Conservation (phyloP, 1,139 yeast genomes). For the Candida albicans region DNA sequence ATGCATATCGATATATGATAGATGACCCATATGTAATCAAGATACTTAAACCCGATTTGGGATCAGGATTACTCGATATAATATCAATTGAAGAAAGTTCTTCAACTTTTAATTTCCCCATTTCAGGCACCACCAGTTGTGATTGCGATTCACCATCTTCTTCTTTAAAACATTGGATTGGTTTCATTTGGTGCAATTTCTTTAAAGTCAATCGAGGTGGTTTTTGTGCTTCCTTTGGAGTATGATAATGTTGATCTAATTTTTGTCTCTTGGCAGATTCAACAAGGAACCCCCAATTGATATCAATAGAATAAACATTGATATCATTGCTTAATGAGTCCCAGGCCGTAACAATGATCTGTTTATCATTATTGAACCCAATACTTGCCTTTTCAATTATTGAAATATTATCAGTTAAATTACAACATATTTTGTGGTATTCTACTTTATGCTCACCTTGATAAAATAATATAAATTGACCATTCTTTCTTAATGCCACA, state of each 20-base stretch:
- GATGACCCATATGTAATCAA: constrained; percentile 30
- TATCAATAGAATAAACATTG: constrained; percentile 44
- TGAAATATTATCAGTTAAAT: constrained; percentile 23
- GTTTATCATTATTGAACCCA: constrained; percentile 56
- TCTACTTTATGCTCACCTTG: constrained; percentile 66
- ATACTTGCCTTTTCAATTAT: constrained; percentile 52
- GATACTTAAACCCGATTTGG: constrained; percentile 37
- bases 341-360: constrained; percentile 49
- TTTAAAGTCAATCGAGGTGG: constrained; percentile 25
- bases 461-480: constrained; percentile 56
- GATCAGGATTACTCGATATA: constrained; percentile 43
- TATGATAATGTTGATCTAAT: constrained; percentile 52
- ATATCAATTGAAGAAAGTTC: constrained; percentile 34
- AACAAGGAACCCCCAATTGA: constrained; percentile 64
- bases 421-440: constrained; percentile 38
- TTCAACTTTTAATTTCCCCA: not conserved
- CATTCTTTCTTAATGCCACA: constrained; percentile 63
- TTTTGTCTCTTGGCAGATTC: constrained; percentile 50
- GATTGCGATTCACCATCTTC: constrained; percentile 18
- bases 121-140: too few species aligned
- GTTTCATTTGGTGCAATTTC: constrained; percentile 32
- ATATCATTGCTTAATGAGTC: constrained; percentile 42
- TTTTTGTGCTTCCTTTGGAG: constrained; percentile 41
- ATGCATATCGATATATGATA: constrained; percentile 35
- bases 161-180: constrained; percentile 19